Evolutionary conservation across 192 early-diverging fungal genomes (phyloP), one percentile per base, ranked within the genome.

Genomic region (Umbelopsis vinacea): DNA sequence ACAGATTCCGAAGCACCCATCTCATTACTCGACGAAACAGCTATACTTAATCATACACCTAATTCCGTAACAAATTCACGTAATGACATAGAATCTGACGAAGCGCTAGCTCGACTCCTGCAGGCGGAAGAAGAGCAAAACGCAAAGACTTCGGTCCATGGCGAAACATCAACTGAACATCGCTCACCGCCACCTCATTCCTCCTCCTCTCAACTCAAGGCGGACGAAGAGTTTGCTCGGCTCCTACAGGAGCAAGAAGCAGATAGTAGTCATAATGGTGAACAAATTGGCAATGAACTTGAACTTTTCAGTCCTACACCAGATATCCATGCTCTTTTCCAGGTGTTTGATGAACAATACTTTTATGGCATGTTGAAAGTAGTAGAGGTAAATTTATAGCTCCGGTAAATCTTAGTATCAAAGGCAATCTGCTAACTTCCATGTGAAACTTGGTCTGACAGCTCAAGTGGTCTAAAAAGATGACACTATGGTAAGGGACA

Each of bases 101-200:
- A 63, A 63, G 57, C 57, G 38, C 57, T 63, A 2, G 57, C 57
- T 37, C 57, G 57, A 63, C 57, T 63, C n/a, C 57, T 63, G 57
- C 57, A 63, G 57, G 57, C 57, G 19, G 57, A 63, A 14, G 57
- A 63, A 63, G 29, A 63, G 17, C 19, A 37, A 26, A 22, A 37
- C 19, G 57, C 26, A 3, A 22, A n/a, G 7, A 19, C 7, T 63
- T 37, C 15, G 26, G 29, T 37, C 29, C 57, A 29, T 14, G 3
- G 14, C 26, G 33, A 63, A 63, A n/a, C 0, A 17, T 12, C 33
- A 2, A 3, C 8, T 17, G 19, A 7, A 5, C 11, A 38, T 37
- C 11, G 10, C 33, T 37, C 57, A 5, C 15, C 14, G 7, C 33
- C 57, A 63, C 19, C n/a, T 0, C 57, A n/a, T n/a, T n/a, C 57